Evolutionary conservation across 306 rosid species (phyloP), one percentile per base, ranked within the genome.

Genomic region (Rosa chinensis): DNA sequence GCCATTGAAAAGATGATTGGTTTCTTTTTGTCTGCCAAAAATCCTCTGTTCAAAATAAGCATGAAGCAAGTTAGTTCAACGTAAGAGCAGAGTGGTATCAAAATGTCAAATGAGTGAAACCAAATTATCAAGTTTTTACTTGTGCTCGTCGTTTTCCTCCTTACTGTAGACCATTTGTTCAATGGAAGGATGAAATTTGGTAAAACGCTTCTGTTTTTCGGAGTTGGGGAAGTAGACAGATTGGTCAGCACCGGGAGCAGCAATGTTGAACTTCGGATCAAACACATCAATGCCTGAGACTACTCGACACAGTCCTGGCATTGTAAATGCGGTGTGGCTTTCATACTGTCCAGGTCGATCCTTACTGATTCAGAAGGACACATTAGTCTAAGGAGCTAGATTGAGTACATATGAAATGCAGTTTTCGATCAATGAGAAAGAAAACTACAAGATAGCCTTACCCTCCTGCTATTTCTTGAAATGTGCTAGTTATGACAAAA

Each of bases 1-100:
- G 99, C 99, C 97, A 94, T 94, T 47, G 99, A 92, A 86, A 94
- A 94, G 58, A 94, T 91, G 72, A 92, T 92, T 8, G 99, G 99
- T 78, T 94, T 94, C 79, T 85, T 87, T 81, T n/a, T 88, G 86
- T 94, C 95, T 73, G 84, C 90, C 87, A 92, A 87, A 86, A 52
- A 87, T 71, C 97, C 99, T 85, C 99, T 94, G 94, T 70, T 74
- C 83, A 78, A 66, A 16, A 16, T 39, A 13, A 66, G 47, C 48
- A 66, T 66, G 5, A 81, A 72, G 62, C 62, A 85, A 25, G 79
- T 32, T 43, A 74, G 32, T 42, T 39, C 40, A 37, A 18, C 40
- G 8, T 39, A 39, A 66, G 14, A 39, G 20, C 18, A 9, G 13
- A 39, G 25, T 66, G n/a, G 71, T 16, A 17, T 64, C 20, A 1